A percentile compares a stretch with the other conserved stretches of the same genome.
Conservation (phyloP, 75 land plant genomes). For the Adiantum capillusveneris region DNA sequence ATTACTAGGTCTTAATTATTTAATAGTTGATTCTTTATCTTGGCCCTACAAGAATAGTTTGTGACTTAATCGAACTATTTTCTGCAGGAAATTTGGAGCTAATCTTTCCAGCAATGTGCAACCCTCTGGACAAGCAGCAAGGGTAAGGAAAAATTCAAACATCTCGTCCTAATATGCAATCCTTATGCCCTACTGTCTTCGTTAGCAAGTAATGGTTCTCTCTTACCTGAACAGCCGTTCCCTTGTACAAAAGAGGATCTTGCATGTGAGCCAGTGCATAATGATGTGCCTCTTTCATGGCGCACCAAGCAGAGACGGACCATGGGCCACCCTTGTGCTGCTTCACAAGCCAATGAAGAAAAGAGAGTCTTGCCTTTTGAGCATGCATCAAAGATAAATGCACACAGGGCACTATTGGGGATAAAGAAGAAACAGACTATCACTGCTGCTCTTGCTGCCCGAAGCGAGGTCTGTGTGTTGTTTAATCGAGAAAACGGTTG, state of each 20-base stretch:
- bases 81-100: background rate
- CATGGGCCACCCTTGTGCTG: constrained; percentile 2
- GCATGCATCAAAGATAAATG: too few relatives aligned
- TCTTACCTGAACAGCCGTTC: too few relatives aligned
- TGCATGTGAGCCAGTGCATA: background rate
- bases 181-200: too few relatives aligned
- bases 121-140: background rate
- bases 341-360: background rate
- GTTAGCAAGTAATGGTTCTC: too few relatives aligned
- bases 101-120: background rate
- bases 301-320: constrained; percentile 17
- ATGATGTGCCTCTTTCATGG: constrained; percentile 7
- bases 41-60: too few relatives aligned
- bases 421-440: background rate
- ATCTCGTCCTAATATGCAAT: too few relatives aligned
- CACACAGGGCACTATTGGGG: background rate
- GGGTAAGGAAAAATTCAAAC: background rate
- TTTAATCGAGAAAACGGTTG: too few relatives aligned
- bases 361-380: background rate
- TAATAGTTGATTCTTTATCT: too few relatives aligned
- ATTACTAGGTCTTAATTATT: background rate
- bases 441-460: background rate
- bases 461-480: constrained; percentile 1
- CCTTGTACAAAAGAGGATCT: too few relatives aligned
- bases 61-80: background rate